Evolutionary conservation across 148 eudicot genomes (phyloP).

Genomic region (Rhododendron vialii): DNA sequence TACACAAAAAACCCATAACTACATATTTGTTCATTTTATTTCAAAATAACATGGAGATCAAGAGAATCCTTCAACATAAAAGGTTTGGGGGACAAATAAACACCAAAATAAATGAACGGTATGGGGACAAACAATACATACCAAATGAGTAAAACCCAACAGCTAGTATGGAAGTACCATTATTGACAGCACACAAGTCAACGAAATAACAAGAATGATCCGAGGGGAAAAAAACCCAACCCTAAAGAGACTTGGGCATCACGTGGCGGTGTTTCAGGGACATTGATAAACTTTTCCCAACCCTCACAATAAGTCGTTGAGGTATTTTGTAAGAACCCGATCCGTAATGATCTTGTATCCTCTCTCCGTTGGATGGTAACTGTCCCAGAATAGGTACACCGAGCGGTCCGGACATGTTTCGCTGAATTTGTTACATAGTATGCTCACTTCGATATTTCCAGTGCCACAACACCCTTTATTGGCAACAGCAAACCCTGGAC

Average conservation of each 20-base stretch:
- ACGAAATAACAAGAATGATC: neutral
- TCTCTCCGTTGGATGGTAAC: conserved; percentile 51
- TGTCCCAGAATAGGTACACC: conserved; percentile 48
- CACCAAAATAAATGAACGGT: neutral
- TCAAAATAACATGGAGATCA: neutral
- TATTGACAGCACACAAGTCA: neutral
- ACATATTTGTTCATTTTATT: neutral
- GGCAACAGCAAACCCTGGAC: conserved; percentile 28
- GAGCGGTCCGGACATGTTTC: conserved; percentile 30
- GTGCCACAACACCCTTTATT: conserved; percentile 48
- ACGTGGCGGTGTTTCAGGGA: neutral
- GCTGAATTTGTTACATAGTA: conserved; percentile 34
- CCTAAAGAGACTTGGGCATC: neutral
- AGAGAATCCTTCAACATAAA: neutral
- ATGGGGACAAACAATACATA: neutral
- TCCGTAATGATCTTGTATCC: conserved; percentile 24
- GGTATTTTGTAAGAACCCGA: conserved; percentile 11
- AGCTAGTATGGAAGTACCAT: neutral
- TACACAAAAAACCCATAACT: too few relatives aligned
- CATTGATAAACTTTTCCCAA: neutral
- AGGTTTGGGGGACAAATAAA: neutral
- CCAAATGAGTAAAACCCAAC: neutral
- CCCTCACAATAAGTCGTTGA: neutral
- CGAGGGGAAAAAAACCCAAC: neutral
- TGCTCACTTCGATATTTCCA: conserved; percentile 31